A percentile compares a stretch with the other conserved stretches of the same genome.
Conservation (phyloP, 495 filamentous ascomycete species). For the Arthonia radiata region DNA sequence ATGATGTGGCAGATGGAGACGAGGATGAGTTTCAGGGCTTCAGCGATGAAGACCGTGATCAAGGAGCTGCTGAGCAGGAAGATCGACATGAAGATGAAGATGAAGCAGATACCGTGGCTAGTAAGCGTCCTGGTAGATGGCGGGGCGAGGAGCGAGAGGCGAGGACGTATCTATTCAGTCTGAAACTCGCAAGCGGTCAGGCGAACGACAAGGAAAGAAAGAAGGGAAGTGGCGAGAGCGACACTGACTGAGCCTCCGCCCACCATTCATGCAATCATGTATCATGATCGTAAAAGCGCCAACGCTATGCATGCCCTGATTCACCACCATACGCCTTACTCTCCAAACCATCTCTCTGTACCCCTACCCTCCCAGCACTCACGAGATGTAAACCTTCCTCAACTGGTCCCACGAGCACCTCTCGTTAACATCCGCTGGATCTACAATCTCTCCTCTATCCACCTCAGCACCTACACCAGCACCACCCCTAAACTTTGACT, state of each 20-base stretch:
- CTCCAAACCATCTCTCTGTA: too few species aligned
- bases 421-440: conserved; percentile 42
- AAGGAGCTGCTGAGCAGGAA: conserved; percentile 1
- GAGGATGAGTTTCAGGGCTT: too few species aligned
- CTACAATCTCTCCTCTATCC: conserved; percentile 41
- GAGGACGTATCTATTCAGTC: conserved; percentile 66
- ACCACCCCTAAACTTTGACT: conserved; percentile 34
- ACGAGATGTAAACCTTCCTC: conserved; percentile 80
- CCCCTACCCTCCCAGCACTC: too few species aligned
- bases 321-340: too few species aligned
- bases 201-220: too few species aligned
- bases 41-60: conserved; percentile 9
- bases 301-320: too few species aligned
- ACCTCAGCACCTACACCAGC: conserved; percentile 16
- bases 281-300: too few species aligned
- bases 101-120: too few species aligned
- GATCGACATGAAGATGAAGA: conserved; percentile 1
- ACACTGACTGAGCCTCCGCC: too few species aligned
- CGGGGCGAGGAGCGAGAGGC: conserved; percentile 53
- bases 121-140: conserved; percentile 23
- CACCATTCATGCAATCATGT: too few species aligned
- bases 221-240: too few species aligned
- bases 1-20: conserved; percentile 1
- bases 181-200: too few species aligned
- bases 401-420: conserved; percentile 35